These are phyloP conservation scores for Pelargonium cotyledonis DNA, from an alignment of 441 rosid species.

Conservation along the genomic window DNA sequence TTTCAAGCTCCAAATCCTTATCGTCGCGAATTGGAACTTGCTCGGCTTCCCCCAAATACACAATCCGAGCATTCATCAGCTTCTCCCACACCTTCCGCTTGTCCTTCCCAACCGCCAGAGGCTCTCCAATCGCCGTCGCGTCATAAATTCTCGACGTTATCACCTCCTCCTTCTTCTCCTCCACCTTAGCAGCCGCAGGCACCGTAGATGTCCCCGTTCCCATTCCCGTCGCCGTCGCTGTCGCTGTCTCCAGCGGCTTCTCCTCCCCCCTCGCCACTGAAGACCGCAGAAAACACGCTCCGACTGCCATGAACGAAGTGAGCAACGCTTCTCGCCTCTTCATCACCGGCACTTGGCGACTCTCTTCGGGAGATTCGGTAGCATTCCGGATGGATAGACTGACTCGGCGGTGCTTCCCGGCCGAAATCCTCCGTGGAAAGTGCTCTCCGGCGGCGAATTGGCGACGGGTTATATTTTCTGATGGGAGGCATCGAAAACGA, in stretches of 20 bases:
- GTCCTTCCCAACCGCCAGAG: slow-evolving; percentile 74
- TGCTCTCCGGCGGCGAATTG: background rate
- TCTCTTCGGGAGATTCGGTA: background rate
- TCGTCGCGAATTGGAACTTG: slow-evolving; percentile 81
- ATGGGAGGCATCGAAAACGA: background rate
- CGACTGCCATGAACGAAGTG: slow-evolving; percentile 48
- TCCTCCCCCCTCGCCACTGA: slow-evolving; percentile 28
- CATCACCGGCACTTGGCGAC: background rate
- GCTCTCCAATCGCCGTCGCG: slow-evolving; percentile 84
- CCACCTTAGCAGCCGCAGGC: slow-evolving; percentile 11
- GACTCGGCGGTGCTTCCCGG: background rate
- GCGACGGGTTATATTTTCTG: background rate
- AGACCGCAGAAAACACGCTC: slow-evolving; percentile 15
- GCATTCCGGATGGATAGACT: background rate
- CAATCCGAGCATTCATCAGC: slow-evolving; percentile 66
- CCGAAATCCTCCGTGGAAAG: background rate
- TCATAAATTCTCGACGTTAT: slow-evolving; percentile 59
- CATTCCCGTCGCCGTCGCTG: background rate
- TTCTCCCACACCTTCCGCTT: slow-evolving; percentile 81
- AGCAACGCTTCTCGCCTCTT: slow-evolving; percentile 21
- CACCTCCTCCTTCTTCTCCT: slow-evolving; percentile 29
- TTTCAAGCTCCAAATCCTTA: slow-evolving; percentile 65
- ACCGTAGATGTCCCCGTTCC: background rate
- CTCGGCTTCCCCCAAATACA: slow-evolving; percentile 86
- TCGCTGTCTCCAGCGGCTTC: slow-evolving; percentile 12